These are phyloP conservation scores for Phaeosphaeriaceae sp. DNA, from an alignment of 2,329 filamentous ascomycete species.

Conservation along the genomic window DNA sequence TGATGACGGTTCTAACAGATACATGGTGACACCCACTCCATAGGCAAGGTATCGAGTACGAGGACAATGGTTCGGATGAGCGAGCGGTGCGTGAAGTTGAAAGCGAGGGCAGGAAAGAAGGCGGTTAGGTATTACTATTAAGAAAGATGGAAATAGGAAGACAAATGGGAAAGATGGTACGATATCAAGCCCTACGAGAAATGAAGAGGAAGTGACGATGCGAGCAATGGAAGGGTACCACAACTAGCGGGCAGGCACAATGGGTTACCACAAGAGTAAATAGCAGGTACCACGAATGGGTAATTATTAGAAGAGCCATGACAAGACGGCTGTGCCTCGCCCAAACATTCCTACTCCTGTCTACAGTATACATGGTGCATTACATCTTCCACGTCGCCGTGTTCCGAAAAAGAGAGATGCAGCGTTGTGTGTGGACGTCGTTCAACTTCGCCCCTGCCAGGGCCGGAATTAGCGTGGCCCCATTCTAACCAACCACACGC, in stretches of 20 bases:
- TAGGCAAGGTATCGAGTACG: not conserved
- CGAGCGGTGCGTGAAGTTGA: conserved; percentile 2
- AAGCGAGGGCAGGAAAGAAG: conserved; percentile 4
- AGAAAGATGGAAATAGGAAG: conserved; percentile 12
- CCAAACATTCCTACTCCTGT: conserved; percentile 6
- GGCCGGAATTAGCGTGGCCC: conserved; percentile 27
- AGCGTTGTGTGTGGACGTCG: conserved; percentile 39
- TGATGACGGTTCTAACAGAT: conserved; percentile 16
- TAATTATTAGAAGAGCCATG: conserved; percentile 15
- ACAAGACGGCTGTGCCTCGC: conserved; percentile 13
- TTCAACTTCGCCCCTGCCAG: conserved; percentile 23
- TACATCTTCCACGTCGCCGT: conserved; percentile 25
- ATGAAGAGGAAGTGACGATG: conserved; percentile 18
- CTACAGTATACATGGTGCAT: conserved; percentile 24
- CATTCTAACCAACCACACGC: conserved; percentile 29
- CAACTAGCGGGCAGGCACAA: conserved; percentile 28
- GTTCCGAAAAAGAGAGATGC: conserved; percentile 30
- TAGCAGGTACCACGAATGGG: conserved; percentile 18
- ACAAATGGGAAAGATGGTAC: conserved; percentile 9
- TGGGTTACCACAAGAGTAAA: conserved; percentile 10
- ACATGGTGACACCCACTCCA: conserved; percentile 22
- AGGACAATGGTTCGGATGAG: not conserved
- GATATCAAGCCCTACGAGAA: conserved; percentile 3
- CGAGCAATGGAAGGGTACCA: conserved; percentile 2
- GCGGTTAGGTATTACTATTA: conserved; percentile 17